Percentiles rank a stretch among this genome's conserved stretches.
phyloP scores from a whole-genome alignment of 2,329 filamentous ascomycete genomes.

The Colletotrichum tamarilloi region DNA sequence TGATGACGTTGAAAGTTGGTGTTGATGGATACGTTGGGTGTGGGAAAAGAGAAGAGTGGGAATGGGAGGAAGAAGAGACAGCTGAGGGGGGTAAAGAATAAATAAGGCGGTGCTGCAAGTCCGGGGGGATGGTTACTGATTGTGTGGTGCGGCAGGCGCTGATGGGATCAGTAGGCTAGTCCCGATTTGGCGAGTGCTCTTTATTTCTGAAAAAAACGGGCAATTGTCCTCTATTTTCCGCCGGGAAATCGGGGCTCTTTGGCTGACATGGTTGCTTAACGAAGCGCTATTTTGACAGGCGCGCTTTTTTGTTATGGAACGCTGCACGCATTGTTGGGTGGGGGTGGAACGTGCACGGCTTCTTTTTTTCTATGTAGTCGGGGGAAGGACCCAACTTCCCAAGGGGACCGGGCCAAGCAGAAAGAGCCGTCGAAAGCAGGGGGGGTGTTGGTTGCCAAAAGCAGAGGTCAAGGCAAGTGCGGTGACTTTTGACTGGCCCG shows the following conservation, averaged over 20 bases:
- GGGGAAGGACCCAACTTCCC: neutral
- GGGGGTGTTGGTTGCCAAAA: constrained; percentile 8
- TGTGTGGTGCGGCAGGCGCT: constrained; percentile 33
- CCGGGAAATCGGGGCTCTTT: constrained; percentile 14
- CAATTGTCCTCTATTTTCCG: constrained; percentile 35
- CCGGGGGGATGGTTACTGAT: constrained; percentile 37
- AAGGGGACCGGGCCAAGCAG: neutral
- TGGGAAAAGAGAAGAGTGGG: constrained; percentile 35
- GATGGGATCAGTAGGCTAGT: constrained; percentile 38
- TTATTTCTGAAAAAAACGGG: constrained; percentile 35
- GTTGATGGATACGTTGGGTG: constrained; percentile 18
- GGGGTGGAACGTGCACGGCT: constrained; percentile 12
- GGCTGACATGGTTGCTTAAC: constrained; percentile 21
- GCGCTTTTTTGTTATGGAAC: constrained; percentile 15
- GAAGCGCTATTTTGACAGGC: constrained; percentile 17
- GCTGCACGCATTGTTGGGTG: constrained; percentile 7
- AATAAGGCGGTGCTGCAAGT: constrained; percentile 36
- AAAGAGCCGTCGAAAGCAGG: constrained; percentile 2
- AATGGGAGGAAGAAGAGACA: constrained; percentile 25
- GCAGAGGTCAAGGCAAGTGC: neutral
- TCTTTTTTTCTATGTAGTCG: constrained; percentile 14
- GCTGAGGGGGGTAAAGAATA: constrained; percentile 35
- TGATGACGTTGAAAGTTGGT: constrained; percentile 34
- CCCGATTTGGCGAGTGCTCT: constrained; percentile 36
- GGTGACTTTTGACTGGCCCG: constrained; percentile 21